Base-by-base conservation (phyloP, 768 basidiomycete genomes). In the Pleurotus citrinopileatus region DNA sequence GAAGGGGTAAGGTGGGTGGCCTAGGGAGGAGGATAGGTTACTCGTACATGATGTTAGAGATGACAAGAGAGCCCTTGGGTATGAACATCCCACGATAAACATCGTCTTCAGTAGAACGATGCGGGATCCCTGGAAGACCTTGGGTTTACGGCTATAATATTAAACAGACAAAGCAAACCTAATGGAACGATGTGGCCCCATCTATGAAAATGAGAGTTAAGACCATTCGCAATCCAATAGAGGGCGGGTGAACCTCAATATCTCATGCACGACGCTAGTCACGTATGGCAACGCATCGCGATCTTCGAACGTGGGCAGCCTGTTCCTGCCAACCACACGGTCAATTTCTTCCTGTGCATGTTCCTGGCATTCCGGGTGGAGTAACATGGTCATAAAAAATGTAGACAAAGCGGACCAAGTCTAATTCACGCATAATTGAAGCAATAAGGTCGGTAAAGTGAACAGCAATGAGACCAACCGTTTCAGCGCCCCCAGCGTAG, bases 11-110 rank as follows among this genome's bases (percentile, higher is more conserved):
- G 32, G 17, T n/a, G n/a, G n/a, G n/a, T n/a, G n/a, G n/a, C n/a
- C n/a, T n/a, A n/a, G n/a, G n/a, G n/a, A n/a, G n/a, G n/a, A n/a
- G n/a, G n/a, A n/a, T n/a, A n/a, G n/a, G n/a, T n/a, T n/a, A n/a
- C n/a, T n/a, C n/a, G n/a, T n/a, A 57, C 26, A 52, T 53, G 28
- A 74, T 70, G 73, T 27, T 74, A 6, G 62, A 63, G 10, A 25
- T 28, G 47, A 56, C 20, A 25, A 47, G 17, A 12, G 54, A 55
- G n/a, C 60, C 60, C 28, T 61, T 61, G 22, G 67, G 67, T 9
- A 70, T 59, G 47, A 63, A 62, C 55, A 68, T 65, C 0, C 65
- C 68, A 29, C 64, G 56, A 43, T 67, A 69, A 17, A 60, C 28
- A 55, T 68, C 64, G n/a, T 67, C 66, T 40, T 65, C 59, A 15